phyloP scores from a whole-genome alignment of 192 early-diverging fungal genomes.

The Podila epigama region DNA sequence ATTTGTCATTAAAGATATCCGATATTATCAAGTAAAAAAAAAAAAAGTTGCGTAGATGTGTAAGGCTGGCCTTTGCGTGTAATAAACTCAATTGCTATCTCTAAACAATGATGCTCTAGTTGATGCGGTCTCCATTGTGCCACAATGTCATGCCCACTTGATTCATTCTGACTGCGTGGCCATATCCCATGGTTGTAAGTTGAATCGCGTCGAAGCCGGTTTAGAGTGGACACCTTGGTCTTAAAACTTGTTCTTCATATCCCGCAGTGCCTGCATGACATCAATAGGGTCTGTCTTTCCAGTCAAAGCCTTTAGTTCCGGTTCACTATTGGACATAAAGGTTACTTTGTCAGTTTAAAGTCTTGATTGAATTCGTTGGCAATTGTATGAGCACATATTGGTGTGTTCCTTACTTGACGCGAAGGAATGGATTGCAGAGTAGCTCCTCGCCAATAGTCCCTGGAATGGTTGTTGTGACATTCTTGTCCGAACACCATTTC shows the following conservation, averaged over 20 bases:
- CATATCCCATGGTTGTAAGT: not conserved
- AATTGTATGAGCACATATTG: not conserved
- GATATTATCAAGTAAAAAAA: too few species aligned
- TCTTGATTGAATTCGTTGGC: not conserved
- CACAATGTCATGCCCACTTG: too few species aligned
- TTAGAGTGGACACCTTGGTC: not conserved
- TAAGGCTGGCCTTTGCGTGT: too few species aligned
- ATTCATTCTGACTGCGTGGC: too few species aligned
- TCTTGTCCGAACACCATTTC: constrained; percentile 25
- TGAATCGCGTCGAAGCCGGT: not conserved
- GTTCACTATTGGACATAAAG: constrained; percentile 47
- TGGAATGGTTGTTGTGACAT: constrained; percentile 67
- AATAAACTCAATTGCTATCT: too few species aligned
- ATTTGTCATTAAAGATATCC: too few species aligned
- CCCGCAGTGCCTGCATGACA: constrained; percentile 76
- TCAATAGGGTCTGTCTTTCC: constrained; percentile 72
- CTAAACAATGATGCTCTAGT: too few species aligned
- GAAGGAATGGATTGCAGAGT: constrained; percentile 89
- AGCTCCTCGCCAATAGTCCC: constrained; percentile 89
- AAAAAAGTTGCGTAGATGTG: too few species aligned
- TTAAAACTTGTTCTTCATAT: constrained; percentile 79
- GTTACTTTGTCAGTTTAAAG: not conserved
- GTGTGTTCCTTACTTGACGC: constrained; percentile 71
- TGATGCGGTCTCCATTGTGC: too few species aligned
- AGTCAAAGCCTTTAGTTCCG: constrained; percentile 60